These are phyloP conservation scores for Gentiana macrophylla DNA, from an alignment of 257 asterid genomes.

Conservation along the genomic window DNA sequence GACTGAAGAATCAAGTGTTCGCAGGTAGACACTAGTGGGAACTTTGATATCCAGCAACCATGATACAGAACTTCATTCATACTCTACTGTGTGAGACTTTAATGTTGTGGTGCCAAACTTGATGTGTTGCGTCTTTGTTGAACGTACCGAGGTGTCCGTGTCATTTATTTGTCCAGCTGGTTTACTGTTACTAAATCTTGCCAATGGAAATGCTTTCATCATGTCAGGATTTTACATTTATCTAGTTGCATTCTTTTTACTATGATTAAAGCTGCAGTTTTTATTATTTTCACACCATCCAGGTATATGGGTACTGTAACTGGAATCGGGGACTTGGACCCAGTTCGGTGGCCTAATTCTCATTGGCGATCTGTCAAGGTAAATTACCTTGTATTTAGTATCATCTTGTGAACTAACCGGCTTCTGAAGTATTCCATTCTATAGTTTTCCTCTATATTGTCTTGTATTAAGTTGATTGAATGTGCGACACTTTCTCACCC, in stretches of 20 bases:
- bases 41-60: neutral
- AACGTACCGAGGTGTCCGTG: no score
- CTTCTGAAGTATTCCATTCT: neutral
- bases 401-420: neutral
- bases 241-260: no score
- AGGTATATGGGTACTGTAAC: constrained; percentile 98
- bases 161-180: neutral
- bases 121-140: neutral
- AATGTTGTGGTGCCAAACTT: neutral
- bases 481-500: no score
- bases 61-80: no score
- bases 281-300: constrained; percentile 11
- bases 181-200: neutral
- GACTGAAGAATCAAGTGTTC: constrained; percentile 98
- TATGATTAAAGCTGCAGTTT: no score
- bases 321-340: constrained; percentile 88
- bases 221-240: no score
- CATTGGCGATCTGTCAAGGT: constrained; percentile 99
- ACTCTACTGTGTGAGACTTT: no score
- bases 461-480: no score
- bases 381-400: constrained; percentile 4
- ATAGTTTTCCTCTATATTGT: no score
- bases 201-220: no score
- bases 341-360: constrained; percentile 91
- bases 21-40: constrained; percentile 45